Evolutionary conservation across 129 eudicot species (phyloP).

Genomic region (Oenanthe sinensis): DNA sequence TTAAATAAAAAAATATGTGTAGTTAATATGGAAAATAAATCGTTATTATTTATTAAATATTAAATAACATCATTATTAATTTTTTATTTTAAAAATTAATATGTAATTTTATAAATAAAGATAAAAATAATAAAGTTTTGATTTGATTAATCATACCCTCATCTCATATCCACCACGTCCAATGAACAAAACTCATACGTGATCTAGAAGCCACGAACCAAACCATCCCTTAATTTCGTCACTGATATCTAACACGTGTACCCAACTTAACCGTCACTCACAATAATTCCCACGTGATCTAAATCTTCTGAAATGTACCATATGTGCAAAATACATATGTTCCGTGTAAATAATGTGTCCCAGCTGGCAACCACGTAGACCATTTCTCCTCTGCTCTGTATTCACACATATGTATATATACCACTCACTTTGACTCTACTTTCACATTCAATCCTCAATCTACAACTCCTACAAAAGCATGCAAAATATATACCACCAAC

Average conservation of each 20-base stretch:
- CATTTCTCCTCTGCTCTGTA: neutral
- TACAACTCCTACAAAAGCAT: slow-evolving; percentile 20
- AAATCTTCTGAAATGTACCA: neutral
- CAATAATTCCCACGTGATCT: neutral
- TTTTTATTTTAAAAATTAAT: no score
- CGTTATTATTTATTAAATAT: no score
- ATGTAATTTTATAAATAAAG: no score
- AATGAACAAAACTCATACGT: no score
- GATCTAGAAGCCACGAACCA: no score
- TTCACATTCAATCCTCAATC: slow-evolving; percentile 7
- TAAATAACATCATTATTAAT: no score
- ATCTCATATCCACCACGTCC: no score
- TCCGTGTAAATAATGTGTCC: slow-evolving; percentile 34
- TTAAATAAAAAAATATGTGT: no score
- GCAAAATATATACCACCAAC: slow-evolving; percentile 22
- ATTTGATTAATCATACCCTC: no score
- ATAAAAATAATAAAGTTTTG: no score
- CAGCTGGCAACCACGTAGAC: slow-evolving; percentile 27
- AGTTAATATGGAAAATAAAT: no score
- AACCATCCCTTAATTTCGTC: no score
- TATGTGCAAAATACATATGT: neutral
- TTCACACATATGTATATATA: neutral
- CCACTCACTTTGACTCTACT: neutral
- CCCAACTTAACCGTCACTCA: neutral
- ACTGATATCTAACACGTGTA: neutral